These are phyloP conservation scores for Schoenoplectus triqueter DNA, from an alignment of 202 grass and related monocot genomes.

Conservation along the genomic window DNA sequence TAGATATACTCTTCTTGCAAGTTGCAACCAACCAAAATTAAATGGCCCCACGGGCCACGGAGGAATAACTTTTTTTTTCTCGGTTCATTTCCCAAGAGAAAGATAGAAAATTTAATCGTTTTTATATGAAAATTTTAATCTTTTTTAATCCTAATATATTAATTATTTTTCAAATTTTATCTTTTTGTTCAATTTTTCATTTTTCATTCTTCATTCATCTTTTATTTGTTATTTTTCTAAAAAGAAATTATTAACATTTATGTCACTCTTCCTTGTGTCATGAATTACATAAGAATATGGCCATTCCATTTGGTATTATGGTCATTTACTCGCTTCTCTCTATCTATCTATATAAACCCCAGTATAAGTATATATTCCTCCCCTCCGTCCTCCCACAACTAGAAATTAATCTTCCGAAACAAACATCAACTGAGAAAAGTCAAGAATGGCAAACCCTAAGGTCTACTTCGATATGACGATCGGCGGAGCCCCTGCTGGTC, in stretches of 20 bases:
- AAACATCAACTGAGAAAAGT: neutral
- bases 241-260: too few relatives aligned
- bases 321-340: conserved; percentile 14
- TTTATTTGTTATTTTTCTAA: too few relatives aligned
- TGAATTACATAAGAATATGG: too few relatives aligned
- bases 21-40: conserved; percentile 1
- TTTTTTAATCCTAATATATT: too few relatives aligned
- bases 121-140: too few relatives aligned
- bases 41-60: neutral
- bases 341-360: conserved; percentile 57
- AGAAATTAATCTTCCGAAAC: neutral
- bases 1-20: too few relatives aligned
- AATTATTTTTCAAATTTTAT: too few relatives aligned
- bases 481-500: conserved; percentile 36
- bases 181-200: too few relatives aligned
- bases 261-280: too few relatives aligned
- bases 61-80: neutral
- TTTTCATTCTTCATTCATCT: too few relatives aligned
- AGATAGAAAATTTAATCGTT: too few relatives aligned
- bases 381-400: neutral
- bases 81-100: neutral
- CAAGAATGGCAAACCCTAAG: conserved; percentile 45
- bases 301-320: neutral
- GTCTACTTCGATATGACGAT: conserved; percentile 77
- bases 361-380: neutral